A percentile compares a stretch with the other conserved stretches of the same genome.
phyloP scores from a whole-genome alignment of 2,329 filamentous ascomycete genomes.

The Basipetospora chlamydospora region DNA sequence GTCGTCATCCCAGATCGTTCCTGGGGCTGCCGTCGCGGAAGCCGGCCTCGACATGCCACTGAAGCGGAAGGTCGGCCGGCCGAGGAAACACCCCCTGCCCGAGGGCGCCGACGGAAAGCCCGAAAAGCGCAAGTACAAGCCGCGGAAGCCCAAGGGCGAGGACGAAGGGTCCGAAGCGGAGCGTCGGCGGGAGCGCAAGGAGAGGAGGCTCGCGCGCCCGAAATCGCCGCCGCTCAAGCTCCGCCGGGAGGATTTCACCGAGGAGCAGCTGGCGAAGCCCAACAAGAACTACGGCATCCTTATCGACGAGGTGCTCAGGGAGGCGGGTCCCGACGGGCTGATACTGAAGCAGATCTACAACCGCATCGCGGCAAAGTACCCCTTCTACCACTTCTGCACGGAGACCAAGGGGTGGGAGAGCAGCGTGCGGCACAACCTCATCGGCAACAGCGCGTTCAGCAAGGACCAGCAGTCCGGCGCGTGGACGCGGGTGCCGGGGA shows the following conservation, averaged over 20 bases:
- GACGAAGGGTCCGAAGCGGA: constrained; percentile 43
- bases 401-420: constrained; percentile 54
- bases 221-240: constrained; percentile 47
- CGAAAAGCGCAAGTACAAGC: constrained; percentile 54
- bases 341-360: constrained; percentile 50
- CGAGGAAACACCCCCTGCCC: constrained; percentile 46
- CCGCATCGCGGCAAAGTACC: constrained; percentile 41
- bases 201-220: constrained; percentile 38
- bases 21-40: background rate
- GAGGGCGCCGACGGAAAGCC: constrained; percentile 38
- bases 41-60: constrained; percentile 5
- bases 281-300: constrained; percentile 48
- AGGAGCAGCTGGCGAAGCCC: constrained; percentile 44
- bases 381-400: constrained; percentile 44
- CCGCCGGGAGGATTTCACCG: constrained; percentile 38
- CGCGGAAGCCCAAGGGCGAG: constrained; percentile 39
- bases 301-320: constrained; percentile 44
- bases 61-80: constrained; percentile 52
- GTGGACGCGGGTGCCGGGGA: constrained; percentile 42
- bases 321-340: constrained; percentile 36
- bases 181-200: constrained; percentile 41
- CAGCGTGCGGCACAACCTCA: constrained; percentile 48
- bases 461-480: constrained; percentile 41
- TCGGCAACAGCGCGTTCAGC: constrained; percentile 45
- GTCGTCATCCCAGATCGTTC: constrained; percentile 1